These are phyloP conservation scores for Debaryomyces maramus DNA, from an alignment of 805 yeast species.

Conservation along the genomic window DNA sequence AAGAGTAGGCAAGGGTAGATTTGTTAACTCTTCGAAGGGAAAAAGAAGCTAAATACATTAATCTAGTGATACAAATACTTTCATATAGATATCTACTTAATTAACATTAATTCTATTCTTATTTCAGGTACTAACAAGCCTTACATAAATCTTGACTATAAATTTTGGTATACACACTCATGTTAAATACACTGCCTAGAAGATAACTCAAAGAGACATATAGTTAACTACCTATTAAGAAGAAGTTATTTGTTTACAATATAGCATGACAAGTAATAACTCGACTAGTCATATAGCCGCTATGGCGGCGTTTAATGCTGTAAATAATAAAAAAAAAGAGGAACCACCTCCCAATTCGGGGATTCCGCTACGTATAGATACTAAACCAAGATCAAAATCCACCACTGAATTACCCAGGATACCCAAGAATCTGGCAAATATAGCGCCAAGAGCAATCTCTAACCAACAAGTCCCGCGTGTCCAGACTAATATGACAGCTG, in stretches of 20 bases:
- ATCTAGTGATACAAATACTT: no score
- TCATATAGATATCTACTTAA: no score
- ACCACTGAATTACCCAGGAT: not conserved
- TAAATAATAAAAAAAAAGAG: conserved; percentile 1
- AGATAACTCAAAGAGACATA: not conserved
- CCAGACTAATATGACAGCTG: not conserved
- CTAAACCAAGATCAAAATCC: no score
- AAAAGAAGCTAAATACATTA: conserved; percentile 11
- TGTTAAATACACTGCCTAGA: conserved; percentile 1
- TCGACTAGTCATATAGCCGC: conserved; percentile 46
- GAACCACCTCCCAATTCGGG: not conserved
- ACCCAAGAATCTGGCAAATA: not conserved
- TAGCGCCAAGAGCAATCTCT: not conserved
- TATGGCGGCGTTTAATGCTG: conserved; percentile 41
- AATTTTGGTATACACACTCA: no score
- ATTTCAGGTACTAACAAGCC: no score
- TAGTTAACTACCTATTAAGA: no score
- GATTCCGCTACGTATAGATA: not conserved
- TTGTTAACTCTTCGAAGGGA: conserved; percentile 63
- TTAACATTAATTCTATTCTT: no score
- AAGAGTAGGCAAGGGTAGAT: conserved; percentile 81
- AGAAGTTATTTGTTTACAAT: no score
- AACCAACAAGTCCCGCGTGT: not conserved
- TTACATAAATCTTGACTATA: no score
- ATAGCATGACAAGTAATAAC: conserved; percentile 8